Percentiles rank a stretch among this genome's conserved stretches.
These are phyloP conservation scores for Isoetes taiwanensis DNA, from an alignment of 75 land plant species.

Conservation along the genomic window DNA sequence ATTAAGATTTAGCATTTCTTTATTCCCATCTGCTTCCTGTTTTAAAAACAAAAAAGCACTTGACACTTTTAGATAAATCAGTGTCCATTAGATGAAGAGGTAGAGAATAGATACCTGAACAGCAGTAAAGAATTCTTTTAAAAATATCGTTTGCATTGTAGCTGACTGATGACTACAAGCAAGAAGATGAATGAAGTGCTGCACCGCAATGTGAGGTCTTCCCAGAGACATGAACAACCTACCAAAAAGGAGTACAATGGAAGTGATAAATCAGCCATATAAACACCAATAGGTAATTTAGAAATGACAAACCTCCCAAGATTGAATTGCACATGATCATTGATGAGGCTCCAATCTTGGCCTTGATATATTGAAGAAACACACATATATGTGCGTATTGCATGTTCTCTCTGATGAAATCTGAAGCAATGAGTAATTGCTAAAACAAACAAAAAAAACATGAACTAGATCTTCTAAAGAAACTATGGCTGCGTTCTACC, in stretches of 20 bases:
- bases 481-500: conserved; percentile 36
- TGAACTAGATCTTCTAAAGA: neutral
- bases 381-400: conserved; percentile 61
- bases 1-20: conserved; percentile 38
- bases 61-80: neutral
- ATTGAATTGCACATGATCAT: conserved; percentile 76
- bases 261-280: neutral
- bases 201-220: conserved; percentile 45
- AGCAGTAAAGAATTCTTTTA: conserved; percentile 57
- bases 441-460: too few species aligned
- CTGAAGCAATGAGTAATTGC: neutral
- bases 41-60: neutral
- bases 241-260: neutral
- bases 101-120: conserved; percentile 42
- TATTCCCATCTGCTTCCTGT: conserved; percentile 46
- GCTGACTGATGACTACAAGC: conserved; percentile 82
- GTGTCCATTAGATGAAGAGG: neutral
- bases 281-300: neutral
- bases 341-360: conserved; percentile 68
- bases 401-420: conserved; percentile 62
- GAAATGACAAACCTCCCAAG: conserved; percentile 55
- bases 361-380: conserved; percentile 67
- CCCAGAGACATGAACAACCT: conserved; percentile 57
- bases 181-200: conserved; percentile 60
- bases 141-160: conserved; percentile 52